phyloP scores from a whole-genome alignment of 495 filamentous ascomycete species.

The Penicillium egyptiacum region DNA sequence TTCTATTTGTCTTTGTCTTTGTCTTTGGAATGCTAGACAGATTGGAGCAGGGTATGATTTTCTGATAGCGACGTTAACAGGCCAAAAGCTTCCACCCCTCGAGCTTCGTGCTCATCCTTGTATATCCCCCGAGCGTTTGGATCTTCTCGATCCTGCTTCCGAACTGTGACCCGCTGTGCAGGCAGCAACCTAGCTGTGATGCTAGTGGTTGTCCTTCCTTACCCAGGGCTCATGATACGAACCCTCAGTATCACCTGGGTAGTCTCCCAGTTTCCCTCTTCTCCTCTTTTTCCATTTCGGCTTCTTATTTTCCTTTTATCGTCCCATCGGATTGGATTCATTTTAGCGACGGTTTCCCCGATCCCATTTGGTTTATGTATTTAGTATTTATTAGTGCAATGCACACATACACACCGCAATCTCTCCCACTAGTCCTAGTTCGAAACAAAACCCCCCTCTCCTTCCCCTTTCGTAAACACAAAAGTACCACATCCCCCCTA shows the following conservation, averaged over 20 bases:
- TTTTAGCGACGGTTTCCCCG: conserved; percentile 24
- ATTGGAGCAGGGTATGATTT: not conserved
- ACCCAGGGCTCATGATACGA: not conserved
- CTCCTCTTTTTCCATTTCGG: conserved; percentile 6
- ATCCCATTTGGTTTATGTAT: conserved; percentile 14
- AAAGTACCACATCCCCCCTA: not conserved
- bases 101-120: conserved; percentile 5
- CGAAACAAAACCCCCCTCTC: not conserved
- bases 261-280: conserved; percentile 1
- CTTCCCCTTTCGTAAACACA: not conserved
- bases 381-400: conserved; percentile 12
- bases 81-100: conserved; percentile 13
- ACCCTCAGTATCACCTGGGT: not conserved
- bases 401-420: not conserved
- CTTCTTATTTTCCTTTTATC: not conserved
- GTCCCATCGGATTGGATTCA: conserved; percentile 15
- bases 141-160: not conserved
- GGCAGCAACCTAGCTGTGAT: not conserved
- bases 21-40: conserved; percentile 6
- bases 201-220: not conserved
- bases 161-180: not conserved
- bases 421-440: not conserved
- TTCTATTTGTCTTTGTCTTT: not conserved
- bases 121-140: conserved; percentile 7
- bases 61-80: not conserved